Base-by-base conservation (phyloP, 176 grass and related monocot genomes). In the Areca catechu region DNA sequence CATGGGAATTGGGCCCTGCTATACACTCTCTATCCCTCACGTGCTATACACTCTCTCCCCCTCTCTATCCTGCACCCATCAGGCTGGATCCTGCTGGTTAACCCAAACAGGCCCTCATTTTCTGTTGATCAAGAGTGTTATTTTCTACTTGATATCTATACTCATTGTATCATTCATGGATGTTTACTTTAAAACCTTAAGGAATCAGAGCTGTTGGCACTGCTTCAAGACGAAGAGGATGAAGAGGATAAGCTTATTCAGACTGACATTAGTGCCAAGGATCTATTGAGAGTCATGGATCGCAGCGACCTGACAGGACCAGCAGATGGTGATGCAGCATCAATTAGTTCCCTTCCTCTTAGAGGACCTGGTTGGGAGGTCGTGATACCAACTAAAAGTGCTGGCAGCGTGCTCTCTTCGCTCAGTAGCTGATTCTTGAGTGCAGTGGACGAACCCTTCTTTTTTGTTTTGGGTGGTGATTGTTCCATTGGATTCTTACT, bases 351-450 rank as follows among this genome's bases (percentile, higher is more conserved):
- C 18, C n/a, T 85, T 10, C 81, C 83, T 5, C 63, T 92, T 22
- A 85, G 79, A 74, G 93, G 93, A 15, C 87, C 93, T 62, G 93
- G 86, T 52, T 98, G 87, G 93, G 93, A 98, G 70, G 87, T 98
- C 5, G 93, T 98, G 58, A 20, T 98, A 10, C 62, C 80, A 7
- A 17, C 87, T 24, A 97, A 88, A 71, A 85, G 87, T 5, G 68
- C 86, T 0, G 73, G 81, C 2, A 79, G 74, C 19, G 83, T 98
- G 69, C 86, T 98, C 48, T 85, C 80, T 0, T 67, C 87, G 15
- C 87, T 98, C 29, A 77, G 53, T 52, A 83, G 85, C 74, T 97
- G 69, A 89, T 12, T 20, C n/a, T 24, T 16, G 53, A 22, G n/a
- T 43, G 34, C 34, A 43, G 34, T 12, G 34, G 9, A 43, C 9